Evolutionary conservation across 2,329 filamentous ascomycete species (phyloP).

Genomic region (Zasmidium citrigriseum): DNA sequence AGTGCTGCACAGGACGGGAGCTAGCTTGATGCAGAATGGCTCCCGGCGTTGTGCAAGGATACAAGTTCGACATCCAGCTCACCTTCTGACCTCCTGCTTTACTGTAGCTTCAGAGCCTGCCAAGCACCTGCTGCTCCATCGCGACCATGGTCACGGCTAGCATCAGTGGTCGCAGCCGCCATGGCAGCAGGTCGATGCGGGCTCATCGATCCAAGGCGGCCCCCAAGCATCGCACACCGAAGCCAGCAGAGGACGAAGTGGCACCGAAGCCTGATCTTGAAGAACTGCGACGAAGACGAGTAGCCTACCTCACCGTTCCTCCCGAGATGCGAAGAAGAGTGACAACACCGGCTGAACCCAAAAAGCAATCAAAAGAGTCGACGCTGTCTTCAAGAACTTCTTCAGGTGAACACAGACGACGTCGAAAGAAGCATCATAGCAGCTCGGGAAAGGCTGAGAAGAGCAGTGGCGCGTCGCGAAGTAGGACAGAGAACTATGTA

Average conservation of each 20-base stretch:
- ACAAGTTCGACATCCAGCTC: no score
- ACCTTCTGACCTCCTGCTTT: background rate
- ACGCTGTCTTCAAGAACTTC: slow-evolving; percentile 11
- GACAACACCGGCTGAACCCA: slow-evolving; percentile 4
- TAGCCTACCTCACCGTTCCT: slow-evolving; percentile 36
- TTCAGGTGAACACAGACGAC: slow-evolving; percentile 8
- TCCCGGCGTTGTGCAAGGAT: no score
- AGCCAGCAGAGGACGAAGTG: slow-evolving; percentile 17
- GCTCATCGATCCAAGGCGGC: slow-evolving; percentile 19
- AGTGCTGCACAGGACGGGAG: background rate
- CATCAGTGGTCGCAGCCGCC: slow-evolving; percentile 23
- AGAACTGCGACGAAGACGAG: slow-evolving; percentile 40
- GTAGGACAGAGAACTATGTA: slow-evolving; percentile 15
- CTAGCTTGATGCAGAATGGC: background rate
- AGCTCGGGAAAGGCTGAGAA: slow-evolving; percentile 9
- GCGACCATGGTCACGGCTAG: slow-evolving; percentile 20
- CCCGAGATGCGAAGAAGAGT: slow-evolving; percentile 11
- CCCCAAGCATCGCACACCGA: slow-evolving; percentile 13
- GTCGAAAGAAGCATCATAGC: slow-evolving; percentile 10
- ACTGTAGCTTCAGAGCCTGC: background rate
- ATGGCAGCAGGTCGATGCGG: slow-evolving; percentile 12
- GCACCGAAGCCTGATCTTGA: slow-evolving; percentile 39
- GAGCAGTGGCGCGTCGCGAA: background rate
- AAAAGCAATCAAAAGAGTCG: slow-evolving; percentile 4
- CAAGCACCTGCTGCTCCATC: background rate